Conservation (phyloP, 2,329 filamentous ascomycete species). For the Fusarium equiseti region DNA sequence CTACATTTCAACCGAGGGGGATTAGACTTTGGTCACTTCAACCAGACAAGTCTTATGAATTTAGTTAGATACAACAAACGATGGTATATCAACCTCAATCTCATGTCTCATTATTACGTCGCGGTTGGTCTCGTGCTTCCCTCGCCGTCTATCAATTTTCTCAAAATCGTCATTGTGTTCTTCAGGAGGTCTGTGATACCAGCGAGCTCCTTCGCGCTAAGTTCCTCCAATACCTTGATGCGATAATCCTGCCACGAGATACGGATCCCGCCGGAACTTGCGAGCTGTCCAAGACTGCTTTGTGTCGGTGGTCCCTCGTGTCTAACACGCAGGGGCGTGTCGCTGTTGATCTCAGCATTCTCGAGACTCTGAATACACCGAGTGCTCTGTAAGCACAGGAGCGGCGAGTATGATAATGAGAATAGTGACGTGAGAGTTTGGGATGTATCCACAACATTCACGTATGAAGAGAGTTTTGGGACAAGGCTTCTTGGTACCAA, state of each 20-base stretch:
- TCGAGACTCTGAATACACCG: conserved; percentile 68
- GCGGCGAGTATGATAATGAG: conserved; percentile 69
- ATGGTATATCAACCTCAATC: background rate
- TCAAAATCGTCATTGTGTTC: conserved; percentile 82
- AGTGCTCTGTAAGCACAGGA: conserved; percentile 68
- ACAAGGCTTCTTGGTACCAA: conserved; percentile 61
- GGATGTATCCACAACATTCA: conserved; percentile 60
- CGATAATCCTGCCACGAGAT: conserved; percentile 81
- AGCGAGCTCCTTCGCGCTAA: conserved; percentile 72
- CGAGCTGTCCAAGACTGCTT: conserved; percentile 71
- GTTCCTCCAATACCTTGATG: conserved; percentile 75
- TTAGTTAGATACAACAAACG: background rate
- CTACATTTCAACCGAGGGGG: conserved; percentile 52
- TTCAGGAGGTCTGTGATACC: conserved; percentile 81
- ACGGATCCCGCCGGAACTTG: conserved; percentile 72
- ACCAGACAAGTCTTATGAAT: conserved; percentile 46
- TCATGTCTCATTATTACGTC: conserved; percentile 12
- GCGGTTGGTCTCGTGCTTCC: conserved; percentile 38
- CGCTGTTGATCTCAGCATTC: conserved; percentile 62
- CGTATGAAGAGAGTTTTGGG: conserved; percentile 60
- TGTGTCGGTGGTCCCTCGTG: conserved; percentile 79
- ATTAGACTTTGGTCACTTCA: conserved; percentile 46
- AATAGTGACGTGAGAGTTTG: conserved; percentile 64
- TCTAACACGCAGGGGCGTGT: conserved; percentile 58
- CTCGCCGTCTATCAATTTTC: conserved; percentile 58